phyloP scores from a whole-genome alignment of 2,329 filamentous ascomycete genomes.

The Apiospora koreana region DNA sequence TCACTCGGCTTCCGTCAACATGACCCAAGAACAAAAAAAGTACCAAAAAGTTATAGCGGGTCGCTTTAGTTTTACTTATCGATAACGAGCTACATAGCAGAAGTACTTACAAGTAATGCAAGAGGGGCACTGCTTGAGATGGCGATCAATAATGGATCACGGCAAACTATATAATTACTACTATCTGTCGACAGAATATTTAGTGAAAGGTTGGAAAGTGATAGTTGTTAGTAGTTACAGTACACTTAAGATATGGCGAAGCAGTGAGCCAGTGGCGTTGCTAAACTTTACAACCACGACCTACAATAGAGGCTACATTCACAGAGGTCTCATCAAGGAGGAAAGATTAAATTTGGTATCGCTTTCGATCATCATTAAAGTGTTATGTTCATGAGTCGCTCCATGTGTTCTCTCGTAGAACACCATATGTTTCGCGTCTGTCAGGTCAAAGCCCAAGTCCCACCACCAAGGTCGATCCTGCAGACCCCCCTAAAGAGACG shows the following conservation, averaged over 20 bases:
- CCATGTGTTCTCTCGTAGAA: not conserved
- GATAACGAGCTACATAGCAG: not conserved
- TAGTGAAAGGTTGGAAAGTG: too few species aligned
- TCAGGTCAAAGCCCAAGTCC: slow-evolving; percentile 7
- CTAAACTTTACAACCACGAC: too few species aligned
- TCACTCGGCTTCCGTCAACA: not conserved
- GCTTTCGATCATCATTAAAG: slow-evolving; percentile 9
- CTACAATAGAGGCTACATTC: not conserved
- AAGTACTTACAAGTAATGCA: too few species aligned
- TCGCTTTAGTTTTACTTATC: not conserved
- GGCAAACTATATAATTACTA: too few species aligned
- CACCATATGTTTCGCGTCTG: not conserved
- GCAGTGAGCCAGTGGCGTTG: too few species aligned
- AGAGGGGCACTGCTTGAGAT: too few species aligned
- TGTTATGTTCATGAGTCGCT: slow-evolving; percentile 6
- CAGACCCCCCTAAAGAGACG: not conserved
- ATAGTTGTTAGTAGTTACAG: too few species aligned
- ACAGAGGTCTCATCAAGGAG: not conserved
- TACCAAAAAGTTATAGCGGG: not conserved
- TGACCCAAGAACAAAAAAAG: slow-evolving; percentile 13
- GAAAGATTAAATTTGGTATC: not conserved
- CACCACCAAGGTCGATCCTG: slow-evolving; percentile 7
- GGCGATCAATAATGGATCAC: too few species aligned
- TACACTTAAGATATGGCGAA: too few species aligned
- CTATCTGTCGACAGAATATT: too few species aligned